These are phyloP conservation scores for Plasmodium malariae DNA, from an alignment of 169 alveolate genomes.

Conservation along the genomic window DNA sequence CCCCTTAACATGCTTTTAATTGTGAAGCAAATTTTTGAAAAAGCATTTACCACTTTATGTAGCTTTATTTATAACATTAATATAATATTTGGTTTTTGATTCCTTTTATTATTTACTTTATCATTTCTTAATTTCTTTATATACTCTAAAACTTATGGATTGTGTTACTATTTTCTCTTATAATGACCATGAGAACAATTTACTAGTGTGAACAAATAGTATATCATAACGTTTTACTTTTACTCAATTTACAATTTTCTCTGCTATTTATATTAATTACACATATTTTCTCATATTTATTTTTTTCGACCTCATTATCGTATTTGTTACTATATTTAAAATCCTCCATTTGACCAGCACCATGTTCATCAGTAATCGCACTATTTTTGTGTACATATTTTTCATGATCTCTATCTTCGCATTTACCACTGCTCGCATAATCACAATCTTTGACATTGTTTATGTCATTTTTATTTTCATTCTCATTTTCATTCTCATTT, in stretches of 20 bases:
- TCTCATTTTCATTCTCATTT: not conserved
- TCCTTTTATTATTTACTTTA: too few species aligned
- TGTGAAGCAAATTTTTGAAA: too few species aligned
- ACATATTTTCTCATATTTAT: not conserved
- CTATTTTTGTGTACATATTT: too few species aligned
- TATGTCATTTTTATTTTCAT: not conserved
- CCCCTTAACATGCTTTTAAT: too few species aligned
- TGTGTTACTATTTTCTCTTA: not conserved
- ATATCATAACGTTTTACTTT: slow-evolving; percentile 48
- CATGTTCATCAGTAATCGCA: too few species aligned
- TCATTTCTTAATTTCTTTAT: too few species aligned
- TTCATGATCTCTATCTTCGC: too few species aligned
- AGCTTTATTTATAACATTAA: too few species aligned
- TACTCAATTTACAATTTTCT: not conserved
- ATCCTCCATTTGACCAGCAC: too few species aligned
- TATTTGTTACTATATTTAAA: too few species aligned
- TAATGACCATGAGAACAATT: not conserved
- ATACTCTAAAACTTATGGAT: not conserved
- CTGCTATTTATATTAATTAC: not conserved
- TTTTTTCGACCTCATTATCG: slow-evolving; percentile 7
- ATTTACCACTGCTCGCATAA: not conserved
- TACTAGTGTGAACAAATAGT: not conserved
- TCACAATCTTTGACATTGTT: not conserved
- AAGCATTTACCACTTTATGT: too few species aligned
- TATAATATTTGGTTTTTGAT: too few species aligned